These are phyloP conservation scores for Saccharomyces hybrid DNA, from an alignment of 1,139 yeast genomes.

Conservation along the genomic window DNA sequence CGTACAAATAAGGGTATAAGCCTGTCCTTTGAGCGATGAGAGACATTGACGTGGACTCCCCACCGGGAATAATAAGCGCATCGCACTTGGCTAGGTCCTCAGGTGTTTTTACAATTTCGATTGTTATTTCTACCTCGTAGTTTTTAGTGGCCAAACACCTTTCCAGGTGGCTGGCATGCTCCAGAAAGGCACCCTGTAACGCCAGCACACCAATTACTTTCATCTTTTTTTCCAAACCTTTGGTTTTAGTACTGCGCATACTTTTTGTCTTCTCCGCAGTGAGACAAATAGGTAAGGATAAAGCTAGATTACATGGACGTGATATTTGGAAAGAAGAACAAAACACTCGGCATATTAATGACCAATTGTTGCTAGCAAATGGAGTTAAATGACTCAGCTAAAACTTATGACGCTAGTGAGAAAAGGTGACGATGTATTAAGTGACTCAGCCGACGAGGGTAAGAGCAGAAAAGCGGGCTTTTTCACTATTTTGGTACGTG, in stretches of 20 bases:
- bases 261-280: background rate
- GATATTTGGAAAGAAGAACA: background rate
- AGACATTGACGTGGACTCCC: conserved; percentile 75
- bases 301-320: background rate
- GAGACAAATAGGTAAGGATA: background rate
- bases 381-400: background rate
- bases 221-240: background rate
- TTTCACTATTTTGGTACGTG: background rate
- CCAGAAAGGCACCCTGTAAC: conserved; percentile 73
- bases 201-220: conserved; percentile 60
- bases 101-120: conserved; percentile 48
- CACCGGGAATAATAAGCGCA: conserved; percentile 71
- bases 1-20: conserved; percentile 47
- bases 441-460: background rate
- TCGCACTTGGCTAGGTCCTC: conserved; percentile 45
- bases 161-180: conserved; percentile 53
- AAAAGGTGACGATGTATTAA: too few species aligned
- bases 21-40: conserved; percentile 62
- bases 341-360: background rate
- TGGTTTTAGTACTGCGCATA: background rate
- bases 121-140: conserved; percentile 15
- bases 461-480: background rate
- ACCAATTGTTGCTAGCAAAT: background rate
- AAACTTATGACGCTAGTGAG: background rate
- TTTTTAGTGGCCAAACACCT: conserved; percentile 31